Evolutionary conservation across 2,329 filamentous ascomycete species (phyloP), one percentile per base, ranked within the genome.

Genomic region (Talaromyces verruculosus): DNA sequence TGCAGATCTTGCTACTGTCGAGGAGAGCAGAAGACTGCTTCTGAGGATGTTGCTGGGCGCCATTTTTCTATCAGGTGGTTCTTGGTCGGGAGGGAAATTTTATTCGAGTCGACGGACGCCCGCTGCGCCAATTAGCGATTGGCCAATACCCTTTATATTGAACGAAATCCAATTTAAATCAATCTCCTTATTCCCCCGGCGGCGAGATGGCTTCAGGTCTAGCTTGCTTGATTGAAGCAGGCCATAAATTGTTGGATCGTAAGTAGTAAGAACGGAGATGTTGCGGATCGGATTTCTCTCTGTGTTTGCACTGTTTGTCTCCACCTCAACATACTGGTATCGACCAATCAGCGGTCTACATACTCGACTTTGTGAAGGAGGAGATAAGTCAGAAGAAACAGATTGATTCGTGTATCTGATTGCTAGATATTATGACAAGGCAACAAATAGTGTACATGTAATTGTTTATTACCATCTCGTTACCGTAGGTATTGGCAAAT

Each of bases 41-140:
- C 62, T 37, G 11, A 64, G 41, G 11, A 64, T 19, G 7, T 72
- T 70, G 64, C 69, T 73, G 25, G 73, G 73, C 51, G 72, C 67
- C 76, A 78, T 77, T 58, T 41, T 43, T n/a, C 37, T 10, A 41
- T 55, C 30, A 55, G 19, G n/a, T 7, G 5, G n/a, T 55, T 49
- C 28, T 53, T 28, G 25, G 17, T 25, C 25, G 25, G n/a, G 17
- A 55, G 8, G 58, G 30, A 61, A 61, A 61, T 49, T 61, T 61
- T 51, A n/a, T 39, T 37, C n/a, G n/a, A 37, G n/a, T 13, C 17
- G 53, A 25, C 33, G 19, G 19, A 35, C 33, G 53, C 33, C n/a
- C 53, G 11, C n/a, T 37, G 30, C 33, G n/a, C 39, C 53, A 39
- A 37, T 57, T 17, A 22, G 3, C n/a, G n/a, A 37, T 22, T 57